These are phyloP conservation scores for Paspalum vaginatum DNA, from an alignment of 176 grass and related monocot species.

Conservation along the genomic window DNA sequence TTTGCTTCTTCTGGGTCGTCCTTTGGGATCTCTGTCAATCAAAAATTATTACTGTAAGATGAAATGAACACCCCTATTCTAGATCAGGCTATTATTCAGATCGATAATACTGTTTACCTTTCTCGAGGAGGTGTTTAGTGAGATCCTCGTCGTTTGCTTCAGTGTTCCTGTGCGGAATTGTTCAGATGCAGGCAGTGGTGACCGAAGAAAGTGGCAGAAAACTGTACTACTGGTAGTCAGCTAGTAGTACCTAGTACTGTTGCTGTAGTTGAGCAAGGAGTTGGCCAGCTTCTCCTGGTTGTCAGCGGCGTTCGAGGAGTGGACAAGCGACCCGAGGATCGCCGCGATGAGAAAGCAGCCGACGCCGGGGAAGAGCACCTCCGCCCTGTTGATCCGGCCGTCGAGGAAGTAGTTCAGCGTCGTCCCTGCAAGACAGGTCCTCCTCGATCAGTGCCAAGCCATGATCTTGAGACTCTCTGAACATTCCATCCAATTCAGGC, in stretches of 20 bases:
- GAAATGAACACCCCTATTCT: neutral
- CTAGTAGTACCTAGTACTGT: conserved; percentile 36
- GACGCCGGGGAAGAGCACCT: conserved; percentile 88
- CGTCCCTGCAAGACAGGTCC: conserved; percentile 53
- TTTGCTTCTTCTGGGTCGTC: conserved; percentile 53
- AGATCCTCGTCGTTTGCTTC: conserved; percentile 33
- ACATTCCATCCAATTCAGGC: neutral
- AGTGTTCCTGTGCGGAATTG: conserved; percentile 30
- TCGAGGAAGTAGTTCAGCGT: conserved; percentile 95
- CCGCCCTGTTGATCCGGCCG: conserved; percentile 79
- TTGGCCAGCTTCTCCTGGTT: conserved; percentile 77
- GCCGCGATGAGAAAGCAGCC: conserved; percentile 89
- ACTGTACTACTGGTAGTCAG: neutral
- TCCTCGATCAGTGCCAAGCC: too few relatives aligned
- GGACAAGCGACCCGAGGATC: conserved; percentile 81
- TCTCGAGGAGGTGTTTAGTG: conserved; percentile 27
- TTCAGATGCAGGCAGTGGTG: neutral
- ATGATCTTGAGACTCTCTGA: too few relatives aligned
- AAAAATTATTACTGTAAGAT: neutral
- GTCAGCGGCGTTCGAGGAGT: conserved; percentile 88
- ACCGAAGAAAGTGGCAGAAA: neutral
- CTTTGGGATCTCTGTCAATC: conserved; percentile 36
- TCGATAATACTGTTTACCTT: conserved; percentile 24
- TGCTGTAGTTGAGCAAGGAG: conserved; percentile 38
- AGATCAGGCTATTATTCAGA: neutral